phyloP scores from a whole-genome alignment of 345 rosid species.

The Ceriops zippeliana region DNA sequence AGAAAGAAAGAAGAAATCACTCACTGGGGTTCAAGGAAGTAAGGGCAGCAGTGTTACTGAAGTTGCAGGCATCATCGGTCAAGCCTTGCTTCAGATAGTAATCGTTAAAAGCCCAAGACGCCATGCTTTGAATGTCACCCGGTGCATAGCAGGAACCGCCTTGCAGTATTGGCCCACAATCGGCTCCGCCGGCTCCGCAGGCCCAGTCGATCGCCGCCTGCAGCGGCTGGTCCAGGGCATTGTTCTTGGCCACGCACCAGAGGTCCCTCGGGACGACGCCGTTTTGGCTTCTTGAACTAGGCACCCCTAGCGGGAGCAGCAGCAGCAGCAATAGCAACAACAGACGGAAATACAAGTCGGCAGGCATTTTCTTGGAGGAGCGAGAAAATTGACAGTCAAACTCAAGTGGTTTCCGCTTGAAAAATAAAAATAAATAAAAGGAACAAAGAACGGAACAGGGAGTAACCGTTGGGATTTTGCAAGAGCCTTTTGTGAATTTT shows the following conservation, averaged over 20 bases:
- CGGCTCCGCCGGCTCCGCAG: slow-evolving; percentile 63
- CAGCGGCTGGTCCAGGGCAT: slow-evolving; percentile 67
- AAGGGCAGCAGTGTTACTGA: slow-evolving; percentile 66
- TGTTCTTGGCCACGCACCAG: slow-evolving; percentile 92
- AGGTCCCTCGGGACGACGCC: slow-evolving; percentile 43
- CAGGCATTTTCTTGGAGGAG: slow-evolving; percentile 3
- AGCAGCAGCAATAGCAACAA: not conserved
- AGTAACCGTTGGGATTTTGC: slow-evolving; percentile 3
- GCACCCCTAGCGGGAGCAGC: not conserved
- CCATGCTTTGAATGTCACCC: slow-evolving; percentile 48
- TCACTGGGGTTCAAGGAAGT: slow-evolving; percentile 74
- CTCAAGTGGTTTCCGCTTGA: not conserved
- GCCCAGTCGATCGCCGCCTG: slow-evolving; percentile 79
- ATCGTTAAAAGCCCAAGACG: slow-evolving; percentile 76
- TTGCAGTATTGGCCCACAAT: slow-evolving; percentile 56
- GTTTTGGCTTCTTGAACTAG: slow-evolving; percentile 12
- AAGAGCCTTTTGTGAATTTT: not conserved
- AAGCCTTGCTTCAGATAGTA: slow-evolving; percentile 64
- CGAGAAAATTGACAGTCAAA: not conserved
- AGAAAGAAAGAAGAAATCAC: slow-evolving; percentile 11
- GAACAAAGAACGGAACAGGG: not conserved
- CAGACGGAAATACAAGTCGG: not conserved
- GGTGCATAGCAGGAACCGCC: slow-evolving; percentile 68
- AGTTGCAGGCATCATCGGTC: slow-evolving; percentile 68
- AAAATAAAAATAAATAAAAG: not conserved